Base-by-base conservation (phyloP, 169 alveolate species). In the Eimeria nieschulzi region DNA sequence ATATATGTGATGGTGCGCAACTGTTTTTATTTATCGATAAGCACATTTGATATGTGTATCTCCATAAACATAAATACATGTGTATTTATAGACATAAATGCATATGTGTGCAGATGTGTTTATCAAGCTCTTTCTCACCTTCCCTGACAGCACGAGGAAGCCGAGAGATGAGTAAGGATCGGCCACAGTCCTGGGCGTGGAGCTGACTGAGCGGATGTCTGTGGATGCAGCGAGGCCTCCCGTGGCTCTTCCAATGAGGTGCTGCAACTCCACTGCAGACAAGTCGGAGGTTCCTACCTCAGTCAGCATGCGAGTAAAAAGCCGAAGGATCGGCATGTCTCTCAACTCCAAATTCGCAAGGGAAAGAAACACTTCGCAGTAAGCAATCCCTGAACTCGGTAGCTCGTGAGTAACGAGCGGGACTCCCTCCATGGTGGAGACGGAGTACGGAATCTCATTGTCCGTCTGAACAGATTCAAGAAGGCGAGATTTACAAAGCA, bases 211-310 rank as follows among this genome's bases (percentile, higher is more conserved):
- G 26, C 88, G 87, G n/a, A 88, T 55, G 87, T 75, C 87, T 15
- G 56, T 5, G 19, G 66, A 9, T 7, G 83, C 26, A 0, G 25
- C 12, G 51, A 90, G 12, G 7, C 94, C 94, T 17, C 94, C 94
- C 53, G 94, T 91, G 72, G 84, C 2, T 12, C 55, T 25, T n/a
- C 92, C 94, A 21, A 91, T 91, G 39, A 39, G 87, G 53, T 79
- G 75, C 26, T 19, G 26, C 39, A 91, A n/a, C 21, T 59, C 72
- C 53, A 19, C 68, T 7, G 70, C 85, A 55, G 21, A 23, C 25
- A 23, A 54, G 15, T 17, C 15, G 26, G 80, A 55, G 12, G 93
- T 76, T 9, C 93, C 93, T 25, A 87, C 83, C 79, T 91, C 90
- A 1, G 66, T 33, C 23, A 82, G 53, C n/a, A 91, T 21, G 15